Conservation (phyloP, 2,329 filamentous ascomycete genomes). For the Purpureocillium takamizusanense region DNA sequence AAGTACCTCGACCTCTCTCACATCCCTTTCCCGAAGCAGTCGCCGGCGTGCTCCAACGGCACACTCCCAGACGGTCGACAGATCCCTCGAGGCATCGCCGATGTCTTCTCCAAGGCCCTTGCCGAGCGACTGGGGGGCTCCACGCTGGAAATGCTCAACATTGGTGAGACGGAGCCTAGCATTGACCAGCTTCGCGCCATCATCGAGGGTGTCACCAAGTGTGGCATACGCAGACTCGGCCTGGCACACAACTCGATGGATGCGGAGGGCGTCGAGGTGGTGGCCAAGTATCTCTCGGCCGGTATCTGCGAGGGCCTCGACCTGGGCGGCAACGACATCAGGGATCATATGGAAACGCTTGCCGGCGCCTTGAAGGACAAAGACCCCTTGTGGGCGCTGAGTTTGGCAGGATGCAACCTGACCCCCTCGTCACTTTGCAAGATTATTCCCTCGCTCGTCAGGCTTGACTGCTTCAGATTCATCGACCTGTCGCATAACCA, state of each 20-base stretch:
- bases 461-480: conserved; percentile 69
- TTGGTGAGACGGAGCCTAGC: conserved; percentile 69
- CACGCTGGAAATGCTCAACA: conserved; percentile 70
- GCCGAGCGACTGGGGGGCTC: conserved; percentile 67
- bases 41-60: conserved; percentile 17
- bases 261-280: conserved; percentile 62
- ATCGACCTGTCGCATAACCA: conserved; percentile 89
- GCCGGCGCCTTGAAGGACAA: conserved; percentile 42
- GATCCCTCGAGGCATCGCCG: conserved; percentile 28
- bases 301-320: conserved; percentile 82
- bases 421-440: conserved; percentile 62
- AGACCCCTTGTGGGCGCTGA: conserved; percentile 67
- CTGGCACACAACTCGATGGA: conserved; percentile 76
- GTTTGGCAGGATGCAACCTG: conserved; percentile 78
- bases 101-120: conserved; percentile 68
- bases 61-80: conserved; percentile 22
- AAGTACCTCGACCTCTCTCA: conserved; percentile 81
- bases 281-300: conserved; percentile 66
- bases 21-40: conserved; percentile 60
- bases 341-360: conserved; percentile 44
- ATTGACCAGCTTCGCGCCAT: conserved; percentile 64
- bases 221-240: conserved; percentile 69
- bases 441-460: conserved; percentile 64
- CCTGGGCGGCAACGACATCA: conserved; percentile 72
- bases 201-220: conserved; percentile 72